Evolutionary conservation across 2,329 filamentous ascomycete genomes (phyloP).

Genomic region (Mycocentrospora acerina): DNA sequence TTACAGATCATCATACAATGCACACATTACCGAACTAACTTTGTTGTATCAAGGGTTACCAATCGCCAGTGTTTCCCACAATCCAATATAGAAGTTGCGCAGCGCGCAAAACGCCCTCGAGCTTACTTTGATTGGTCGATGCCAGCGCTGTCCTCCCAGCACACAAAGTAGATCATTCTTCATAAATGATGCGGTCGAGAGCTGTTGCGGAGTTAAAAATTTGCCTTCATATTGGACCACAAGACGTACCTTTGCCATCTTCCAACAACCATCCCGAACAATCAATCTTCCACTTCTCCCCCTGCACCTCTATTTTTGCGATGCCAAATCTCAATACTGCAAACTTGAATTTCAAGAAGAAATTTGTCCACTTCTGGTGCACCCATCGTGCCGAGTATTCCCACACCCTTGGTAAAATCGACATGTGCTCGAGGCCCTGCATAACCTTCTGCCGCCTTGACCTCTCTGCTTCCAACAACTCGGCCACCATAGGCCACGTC

Average conservation of each 20-base stretch:
- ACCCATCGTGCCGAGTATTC: constrained; percentile 34
- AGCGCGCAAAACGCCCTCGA: no score
- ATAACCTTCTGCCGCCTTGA: constrained; percentile 27
- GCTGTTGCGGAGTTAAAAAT: constrained; percentile 20
- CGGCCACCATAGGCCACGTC: constrained; percentile 31
- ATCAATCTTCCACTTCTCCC: constrained; percentile 41
- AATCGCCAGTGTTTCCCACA: no score
- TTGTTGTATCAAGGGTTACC: no score
- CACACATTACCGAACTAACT: no score
- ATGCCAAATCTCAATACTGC: constrained; percentile 37
- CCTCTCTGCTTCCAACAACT: constrained; percentile 34
- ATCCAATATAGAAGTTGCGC: no score
- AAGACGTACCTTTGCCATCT: constrained; percentile 36
- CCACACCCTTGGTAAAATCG: constrained; percentile 24
- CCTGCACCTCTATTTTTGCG: constrained; percentile 30
- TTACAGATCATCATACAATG: no score
- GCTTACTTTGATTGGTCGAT: no score
- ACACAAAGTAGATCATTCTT: constrained; percentile 15
- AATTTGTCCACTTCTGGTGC: constrained; percentile 39
- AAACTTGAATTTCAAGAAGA: constrained; percentile 40
- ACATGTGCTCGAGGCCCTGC: constrained; percentile 28
- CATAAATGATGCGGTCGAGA: constrained; percentile 34
- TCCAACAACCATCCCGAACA: constrained; percentile 36
- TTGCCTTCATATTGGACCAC: neutral
- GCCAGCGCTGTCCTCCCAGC: no score